Evolutionary conservation across 1,284 basidiomycete genomes (phyloP), one percentile per base, ranked within the genome.

Genomic region (Fomes fomentarius): DNA sequence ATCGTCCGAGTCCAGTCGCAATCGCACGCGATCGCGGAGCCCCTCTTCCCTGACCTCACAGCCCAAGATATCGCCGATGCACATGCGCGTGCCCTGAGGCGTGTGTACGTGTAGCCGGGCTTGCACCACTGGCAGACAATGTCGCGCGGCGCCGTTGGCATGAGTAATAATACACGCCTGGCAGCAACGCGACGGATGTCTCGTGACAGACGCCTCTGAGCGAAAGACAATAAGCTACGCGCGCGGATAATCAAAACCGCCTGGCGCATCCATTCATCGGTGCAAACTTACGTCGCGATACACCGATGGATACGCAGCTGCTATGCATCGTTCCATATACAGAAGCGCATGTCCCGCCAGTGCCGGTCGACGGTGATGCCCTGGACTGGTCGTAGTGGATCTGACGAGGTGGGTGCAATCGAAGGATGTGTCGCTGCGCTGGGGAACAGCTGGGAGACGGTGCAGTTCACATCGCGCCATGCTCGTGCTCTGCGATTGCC

Each of bases 331-430:
- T 70, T 69, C 82, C 83, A 86, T 63, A 85, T 74, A 64, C 74
- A 83, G 63, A 83, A 82, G 50, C 82, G 79, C 70, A 84, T 77
- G 66, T 89, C 86, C 58, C 80, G 75, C 82, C 86, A 88, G 54
- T 84, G 71, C 52, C 79, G 80, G 66, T 87, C 84, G 47, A 89
- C 82, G 5, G 77, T 81, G 63, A 88, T 76, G 17, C 85, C 85
- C 53, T 76, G 78, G 39, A 74, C 74, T 25, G 69, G 71, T 46
- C 67, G 54, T 58, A 66, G 58, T 24, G 70, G 63, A 28, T 64
- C 65, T 28, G 72, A 68, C 47, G 68, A 50, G 24, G 72, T 65
- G 31, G 68, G 61, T 33, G 71, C 61, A 34, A 62, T 66, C 51
- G 66, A 65, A 38, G 69, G 67, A 60, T 68, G 73, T 53, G 64